Conservation (phyloP, 2,329 filamentous ascomycete species). For the Sarocladium kiliense region DNA sequence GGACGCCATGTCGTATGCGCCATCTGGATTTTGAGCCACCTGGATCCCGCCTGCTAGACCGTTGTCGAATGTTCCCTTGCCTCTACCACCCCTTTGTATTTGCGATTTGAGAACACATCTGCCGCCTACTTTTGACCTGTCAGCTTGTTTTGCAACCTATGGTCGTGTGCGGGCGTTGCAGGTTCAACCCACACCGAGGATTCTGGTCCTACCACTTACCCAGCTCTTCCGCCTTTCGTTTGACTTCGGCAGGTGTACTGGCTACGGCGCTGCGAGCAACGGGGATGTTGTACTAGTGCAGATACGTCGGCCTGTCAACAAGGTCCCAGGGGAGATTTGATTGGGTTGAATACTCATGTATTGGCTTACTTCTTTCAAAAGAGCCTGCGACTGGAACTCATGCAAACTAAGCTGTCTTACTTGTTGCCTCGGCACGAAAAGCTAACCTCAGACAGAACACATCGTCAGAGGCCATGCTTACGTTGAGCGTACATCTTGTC, state of each 20-base stretch:
- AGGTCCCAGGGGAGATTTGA: background rate
- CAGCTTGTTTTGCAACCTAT: too few species aligned
- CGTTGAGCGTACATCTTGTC: background rate
- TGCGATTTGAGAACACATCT: too few species aligned
- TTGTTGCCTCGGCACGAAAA: background rate
- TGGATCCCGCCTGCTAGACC: too few species aligned
- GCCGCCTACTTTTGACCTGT: too few species aligned
- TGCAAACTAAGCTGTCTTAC: background rate
- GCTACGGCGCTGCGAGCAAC: background rate
- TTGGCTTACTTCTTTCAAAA: background rate
- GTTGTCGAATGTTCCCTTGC: too few species aligned
- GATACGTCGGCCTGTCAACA: too few species aligned
- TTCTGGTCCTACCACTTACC: too few species aligned
- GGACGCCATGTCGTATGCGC: too few species aligned
- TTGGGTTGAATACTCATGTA: background rate
- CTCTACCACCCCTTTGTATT: too few species aligned
- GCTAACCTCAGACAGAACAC: background rate
- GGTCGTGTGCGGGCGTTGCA: too few species aligned
- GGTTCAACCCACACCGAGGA: too few species aligned
- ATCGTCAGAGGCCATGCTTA: background rate
- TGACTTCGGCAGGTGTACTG: background rate
- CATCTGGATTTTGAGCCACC: too few species aligned
- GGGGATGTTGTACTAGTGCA: background rate
- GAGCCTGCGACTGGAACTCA: background rate
- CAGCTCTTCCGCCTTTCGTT: background rate